phyloP scores from a whole-genome alignment of 805 yeast genomes.

The Schwanniomyces occidentalis region DNA sequence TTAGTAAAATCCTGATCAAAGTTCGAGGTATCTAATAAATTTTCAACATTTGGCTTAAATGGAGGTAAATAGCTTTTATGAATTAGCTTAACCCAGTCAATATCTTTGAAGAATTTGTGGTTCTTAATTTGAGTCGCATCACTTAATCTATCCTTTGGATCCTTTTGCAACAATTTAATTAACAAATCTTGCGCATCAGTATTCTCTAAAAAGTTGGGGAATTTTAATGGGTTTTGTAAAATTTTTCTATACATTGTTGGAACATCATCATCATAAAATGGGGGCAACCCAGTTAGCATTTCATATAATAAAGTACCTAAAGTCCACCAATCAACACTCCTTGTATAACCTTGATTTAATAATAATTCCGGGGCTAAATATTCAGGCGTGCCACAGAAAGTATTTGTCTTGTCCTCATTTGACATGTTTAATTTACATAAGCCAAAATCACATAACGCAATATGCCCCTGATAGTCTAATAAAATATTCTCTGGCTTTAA shows the following conservation, averaged over 20 bases:
- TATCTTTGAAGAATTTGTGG: constrained; percentile 84
- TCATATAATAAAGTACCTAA: constrained; percentile 90
- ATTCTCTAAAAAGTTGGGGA: constrained; percentile 82
- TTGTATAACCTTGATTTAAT: constrained; percentile 89
- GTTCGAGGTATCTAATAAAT: constrained; percentile 86
- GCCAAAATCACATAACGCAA: constrained; percentile 96
- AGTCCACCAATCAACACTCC: constrained; percentile 99
- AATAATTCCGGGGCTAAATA: constrained; percentile 94
- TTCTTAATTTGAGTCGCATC: constrained; percentile 84
- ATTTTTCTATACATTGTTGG: constrained; percentile 93
- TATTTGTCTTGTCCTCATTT: constrained; percentile 80
- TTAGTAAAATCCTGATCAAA: constrained; percentile 90
- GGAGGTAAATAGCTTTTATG: constrained; percentile 93
- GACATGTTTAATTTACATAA: constrained; percentile 94
- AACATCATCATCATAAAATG: constrained; percentile 93
- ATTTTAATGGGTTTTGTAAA: constrained; percentile 80
- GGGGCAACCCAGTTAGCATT: constrained; percentile 96
- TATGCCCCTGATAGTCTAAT: constrained; percentile 95
- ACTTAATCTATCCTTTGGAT: constrained; percentile 74
- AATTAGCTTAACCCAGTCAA: constrained; percentile 83
- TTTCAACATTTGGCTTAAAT: constrained; percentile 86
- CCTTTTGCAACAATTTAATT: constrained; percentile 74
- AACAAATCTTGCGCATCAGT: constrained; percentile 82
- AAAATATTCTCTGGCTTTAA: constrained; percentile 94
- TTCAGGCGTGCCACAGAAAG: constrained; percentile 98